Percentiles rank a stretch among this genome's conserved stretches.
Conservation (phyloP, 2,329 filamentous ascomycete genomes). For the Venturia asperata region DNA sequence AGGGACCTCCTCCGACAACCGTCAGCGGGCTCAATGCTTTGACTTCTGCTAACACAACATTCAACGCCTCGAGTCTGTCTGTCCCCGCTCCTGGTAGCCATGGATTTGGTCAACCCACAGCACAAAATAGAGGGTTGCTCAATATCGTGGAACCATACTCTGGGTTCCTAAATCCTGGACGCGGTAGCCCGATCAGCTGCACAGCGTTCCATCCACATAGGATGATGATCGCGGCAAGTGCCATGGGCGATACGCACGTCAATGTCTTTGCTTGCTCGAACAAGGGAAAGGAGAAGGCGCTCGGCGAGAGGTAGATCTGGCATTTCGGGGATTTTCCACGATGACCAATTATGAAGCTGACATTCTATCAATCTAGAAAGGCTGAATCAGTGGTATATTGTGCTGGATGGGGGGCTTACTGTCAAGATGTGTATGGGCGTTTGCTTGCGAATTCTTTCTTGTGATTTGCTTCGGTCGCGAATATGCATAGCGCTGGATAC, state of each 20-base stretch:
- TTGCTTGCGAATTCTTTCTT: neutral
- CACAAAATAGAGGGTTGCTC: slow-evolving; percentile 8
- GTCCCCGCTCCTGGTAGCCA: neutral
- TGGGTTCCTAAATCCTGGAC: slow-evolving; percentile 75
- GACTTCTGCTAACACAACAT: neutral
- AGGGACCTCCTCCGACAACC: slow-evolving; percentile 3
- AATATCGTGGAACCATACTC: slow-evolving; percentile 71
- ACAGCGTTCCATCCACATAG: slow-evolving; percentile 94
- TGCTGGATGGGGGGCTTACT: neutral
- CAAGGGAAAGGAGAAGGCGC: slow-evolving; percentile 14
- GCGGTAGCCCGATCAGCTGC: slow-evolving; percentile 72
- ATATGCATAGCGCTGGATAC: slow-evolving; percentile 11
- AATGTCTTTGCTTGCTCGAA: slow-evolving; percentile 67
- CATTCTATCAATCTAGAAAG: neutral
- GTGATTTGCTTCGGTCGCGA: neutral
- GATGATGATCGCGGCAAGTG: slow-evolving; percentile 82
- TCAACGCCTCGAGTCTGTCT: slow-evolving; percentile 1
- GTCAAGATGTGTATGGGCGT: neutral
- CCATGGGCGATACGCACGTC: slow-evolving; percentile 80
- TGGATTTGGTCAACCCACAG: neutral
- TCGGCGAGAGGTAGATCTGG: slow-evolving; percentile 10
- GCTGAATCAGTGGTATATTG: neutral
- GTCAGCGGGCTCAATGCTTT: slow-evolving; percentile 1
- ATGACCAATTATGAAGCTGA: neutral
- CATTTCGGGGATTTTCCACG: neutral